Evolutionary conservation across 306 rosid genomes (phyloP), one percentile per base, ranked within the genome.

Genomic region (Hippophae tibetana): DNA sequence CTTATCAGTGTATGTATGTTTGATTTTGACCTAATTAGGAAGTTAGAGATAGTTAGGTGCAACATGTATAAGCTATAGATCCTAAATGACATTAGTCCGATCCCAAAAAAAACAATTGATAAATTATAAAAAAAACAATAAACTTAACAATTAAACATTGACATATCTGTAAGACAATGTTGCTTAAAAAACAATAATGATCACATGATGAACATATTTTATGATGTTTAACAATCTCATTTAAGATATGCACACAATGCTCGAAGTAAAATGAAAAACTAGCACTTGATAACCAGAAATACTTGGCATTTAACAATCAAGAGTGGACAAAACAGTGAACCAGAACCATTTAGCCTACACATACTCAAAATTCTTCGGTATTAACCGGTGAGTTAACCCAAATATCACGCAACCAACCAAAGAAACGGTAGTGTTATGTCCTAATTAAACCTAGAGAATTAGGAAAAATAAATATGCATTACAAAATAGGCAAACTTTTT

Each of bases 1-100:
- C 72, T 71, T 74, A 57, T 61, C 62, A 72, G 62, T 54, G 75
- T 13, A 61, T 68, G 50, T 54, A 9, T 62, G 26, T 60, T 58
- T 71, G 74, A 73, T 64, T 71, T 60, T 62, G 69, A 66, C 79
- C 86, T 74, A 82, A 61, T 73, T 72, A 69, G 5, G 56, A 58
- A 75, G 62, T 66, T 64, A 76, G 52, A 72, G 14, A 46, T 52
- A 38, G 23, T 79, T 61, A 76, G 73, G 44, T 54, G 38, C 18
- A 64, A 23, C 52, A 18, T 18, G 23, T 1, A 18, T 18, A 18
- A 18, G 23, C 23, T 18, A 31, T 4, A 31, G 3, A 31, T 31
- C 38, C 38, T 31, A 31, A 27, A 27, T 27, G 38, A 27, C 2
- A 27, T 27, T 27, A 27, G 38, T 27, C 38, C 4, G 4, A 2